Evolutionary conservation across 2,329 filamentous ascomycete genomes (phyloP).

Genomic region (Lizonia empirigonia): DNA sequence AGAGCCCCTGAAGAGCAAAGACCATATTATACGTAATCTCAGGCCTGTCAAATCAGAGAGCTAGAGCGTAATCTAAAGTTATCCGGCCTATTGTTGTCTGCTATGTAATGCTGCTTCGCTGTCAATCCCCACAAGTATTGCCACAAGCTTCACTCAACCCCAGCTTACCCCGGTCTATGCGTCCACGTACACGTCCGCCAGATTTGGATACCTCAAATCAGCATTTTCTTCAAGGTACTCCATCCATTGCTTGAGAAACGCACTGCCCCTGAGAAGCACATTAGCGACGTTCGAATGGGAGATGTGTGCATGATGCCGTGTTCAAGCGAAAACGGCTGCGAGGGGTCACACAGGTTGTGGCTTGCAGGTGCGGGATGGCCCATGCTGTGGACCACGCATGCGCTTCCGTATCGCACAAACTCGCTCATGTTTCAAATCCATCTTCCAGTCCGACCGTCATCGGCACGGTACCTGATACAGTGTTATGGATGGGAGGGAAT

Average conservation of each 20-base stretch:
- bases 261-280: conserved; percentile 68
- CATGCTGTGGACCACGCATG: neutral
- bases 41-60: too few species aligned
- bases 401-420: neutral
- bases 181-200: conserved; percentile 53
- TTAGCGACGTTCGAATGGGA: conserved; percentile 21
- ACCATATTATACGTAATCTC: too few species aligned
- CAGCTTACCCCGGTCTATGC: conserved; percentile 7
- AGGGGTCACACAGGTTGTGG: conserved; percentile 3
- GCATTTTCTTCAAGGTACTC: conserved; percentile 85
- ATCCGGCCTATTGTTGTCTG: neutral
- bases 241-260: conserved; percentile 91
- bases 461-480: neutral
- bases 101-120: conserved; percentile 11
- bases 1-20: too few species aligned
- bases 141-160: neutral
- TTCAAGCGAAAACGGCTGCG: conserved; percentile 8
- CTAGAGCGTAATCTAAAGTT: too few species aligned
- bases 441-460: conserved; percentile 19
- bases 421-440: conserved; percentile 11
- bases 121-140: conserved; percentile 7
- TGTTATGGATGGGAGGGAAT: neutral
- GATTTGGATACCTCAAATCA: conserved; percentile 85
- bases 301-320: conserved; percentile 12
- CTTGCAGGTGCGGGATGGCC: conserved; percentile 13